These are phyloP conservation scores for Chlorella vulgaris DNA, from an alignment of 139 green algal species.

Conservation along the genomic window DNA sequence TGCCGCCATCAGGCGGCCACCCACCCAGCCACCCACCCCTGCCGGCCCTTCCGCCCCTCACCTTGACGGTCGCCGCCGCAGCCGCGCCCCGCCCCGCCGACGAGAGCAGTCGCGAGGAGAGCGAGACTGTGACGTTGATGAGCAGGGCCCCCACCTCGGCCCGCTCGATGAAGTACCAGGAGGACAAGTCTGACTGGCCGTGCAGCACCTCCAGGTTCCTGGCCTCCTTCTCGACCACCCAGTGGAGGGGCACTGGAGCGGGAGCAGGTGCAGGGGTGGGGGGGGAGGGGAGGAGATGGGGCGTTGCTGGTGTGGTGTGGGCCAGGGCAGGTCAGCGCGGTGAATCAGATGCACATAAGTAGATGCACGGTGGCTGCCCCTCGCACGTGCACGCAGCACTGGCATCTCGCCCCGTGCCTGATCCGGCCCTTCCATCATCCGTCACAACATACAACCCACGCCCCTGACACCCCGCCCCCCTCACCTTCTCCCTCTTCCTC, in stretches of 20 bases:
- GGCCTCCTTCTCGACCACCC: constrained; percentile 66
- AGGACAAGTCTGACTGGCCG: constrained; percentile 71
- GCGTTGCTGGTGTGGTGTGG: neutral
- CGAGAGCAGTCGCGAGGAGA: constrained; percentile 68
- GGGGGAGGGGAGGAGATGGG: too few relatives aligned
- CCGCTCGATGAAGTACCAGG: constrained; percentile 75
- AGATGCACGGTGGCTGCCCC: too few relatives aligned
- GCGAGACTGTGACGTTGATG: constrained; percentile 81
- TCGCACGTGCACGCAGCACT: too few relatives aligned
- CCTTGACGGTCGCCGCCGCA: neutral
- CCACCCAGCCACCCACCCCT: too few relatives aligned
- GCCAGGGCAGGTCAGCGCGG: neutral
- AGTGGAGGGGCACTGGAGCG: constrained; percentile 39
- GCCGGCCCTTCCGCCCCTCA: too few relatives aligned
- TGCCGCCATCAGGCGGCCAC: too few relatives aligned
- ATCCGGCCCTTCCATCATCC: too few relatives aligned
- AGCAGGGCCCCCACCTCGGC: constrained; percentile 64
- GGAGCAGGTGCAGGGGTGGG: neutral
- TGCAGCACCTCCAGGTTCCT: constrained; percentile 69
- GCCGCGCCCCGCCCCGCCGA: neutral
- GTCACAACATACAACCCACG: too few relatives aligned
- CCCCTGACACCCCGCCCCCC: neutral
- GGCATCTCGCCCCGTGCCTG: too few relatives aligned
- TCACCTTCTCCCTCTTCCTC: constrained; percentile 23
- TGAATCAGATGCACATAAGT: too few relatives aligned